Evolutionary conservation across 768 basidiomycete species (phyloP).

Genomic region (Strobilomyces dryophilus): DNA sequence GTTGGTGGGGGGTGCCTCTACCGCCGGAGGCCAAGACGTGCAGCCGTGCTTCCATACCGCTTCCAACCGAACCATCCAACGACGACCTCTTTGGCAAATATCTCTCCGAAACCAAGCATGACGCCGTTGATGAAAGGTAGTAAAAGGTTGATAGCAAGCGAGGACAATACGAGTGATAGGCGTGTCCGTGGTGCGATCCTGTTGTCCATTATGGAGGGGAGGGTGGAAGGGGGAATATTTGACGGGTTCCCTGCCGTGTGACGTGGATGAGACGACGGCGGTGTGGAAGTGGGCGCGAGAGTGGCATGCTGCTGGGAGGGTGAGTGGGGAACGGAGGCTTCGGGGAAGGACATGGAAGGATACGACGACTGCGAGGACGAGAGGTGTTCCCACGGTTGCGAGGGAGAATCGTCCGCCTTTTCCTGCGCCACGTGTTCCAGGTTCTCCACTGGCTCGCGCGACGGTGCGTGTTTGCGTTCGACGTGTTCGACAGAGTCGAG

Average conservation of each 20-base stretch:
- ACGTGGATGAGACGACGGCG: constrained; percentile 14
- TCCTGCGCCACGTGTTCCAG: not conserved
- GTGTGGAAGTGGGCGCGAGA: constrained; percentile 12
- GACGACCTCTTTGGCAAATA: constrained; percentile 80
- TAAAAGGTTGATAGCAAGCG: constrained; percentile 77
- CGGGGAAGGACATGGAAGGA: constrained; percentile 78
- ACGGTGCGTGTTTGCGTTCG: constrained; percentile 2
- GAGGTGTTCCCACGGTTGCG: constrained; percentile 74
- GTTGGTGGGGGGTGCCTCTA: constrained; percentile 3
- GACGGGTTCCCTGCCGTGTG: constrained; percentile 26
- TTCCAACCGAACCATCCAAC: constrained; percentile 49
- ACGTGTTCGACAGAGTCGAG: constrained; percentile 15
- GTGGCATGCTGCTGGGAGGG: constrained; percentile 29
- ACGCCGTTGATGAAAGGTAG: constrained; percentile 92
- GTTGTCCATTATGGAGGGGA: constrained; percentile 67
- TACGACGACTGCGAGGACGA: constrained; percentile 60
- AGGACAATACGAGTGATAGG: constrained; percentile 61
- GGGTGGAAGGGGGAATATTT: constrained; percentile 40
- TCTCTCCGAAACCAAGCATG: constrained; percentile 95
- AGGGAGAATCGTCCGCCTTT: constrained; percentile 26
- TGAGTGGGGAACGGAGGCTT: constrained; percentile 51
- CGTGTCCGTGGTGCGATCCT: constrained; percentile 65
- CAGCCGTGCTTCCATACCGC: constrained; percentile 20
- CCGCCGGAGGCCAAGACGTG: constrained; percentile 25
- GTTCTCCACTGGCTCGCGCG: constrained; percentile 28